phyloP scores from a whole-genome alignment of 208 protist species.

The Endotrypanum monterogeii region DNA sequence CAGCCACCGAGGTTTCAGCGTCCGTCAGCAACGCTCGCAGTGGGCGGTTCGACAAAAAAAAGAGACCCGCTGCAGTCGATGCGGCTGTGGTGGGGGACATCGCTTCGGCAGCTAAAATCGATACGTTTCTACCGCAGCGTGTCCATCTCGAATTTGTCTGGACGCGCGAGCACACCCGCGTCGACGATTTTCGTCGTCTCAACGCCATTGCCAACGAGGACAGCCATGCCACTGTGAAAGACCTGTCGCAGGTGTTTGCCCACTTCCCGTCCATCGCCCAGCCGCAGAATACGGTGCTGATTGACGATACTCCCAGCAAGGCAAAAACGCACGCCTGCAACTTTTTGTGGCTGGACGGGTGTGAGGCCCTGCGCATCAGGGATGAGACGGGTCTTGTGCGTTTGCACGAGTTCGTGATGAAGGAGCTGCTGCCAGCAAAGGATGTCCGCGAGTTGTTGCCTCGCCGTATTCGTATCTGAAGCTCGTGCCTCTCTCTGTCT shows the following conservation, averaged over 20 bases:
- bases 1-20: neutral
- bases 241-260: slow-evolving; percentile 59
- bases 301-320: slow-evolving; percentile 91
- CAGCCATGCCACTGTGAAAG: slow-evolving; percentile 84
- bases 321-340: slow-evolving; percentile 75
- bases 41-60: slow-evolving; percentile 21
- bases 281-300: slow-evolving; percentile 76
- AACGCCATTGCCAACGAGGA: slow-evolving; percentile 62
- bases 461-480: slow-evolving; percentile 47
- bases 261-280: slow-evolving; percentile 66
- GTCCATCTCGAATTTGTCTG: slow-evolving; percentile 83
- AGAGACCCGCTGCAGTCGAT: neutral
- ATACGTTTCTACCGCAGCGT: neutral
- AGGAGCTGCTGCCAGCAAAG: slow-evolving; percentile 54
- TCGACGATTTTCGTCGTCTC: slow-evolving; percentile 76
- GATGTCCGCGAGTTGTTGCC: slow-evolving; percentile 85
- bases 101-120: neutral
- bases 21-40: neutral
- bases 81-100: neutral
- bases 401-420: slow-evolving; percentile 71
- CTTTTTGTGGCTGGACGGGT: slow-evolving; percentile 85
- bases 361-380: slow-evolving; percentile 48
- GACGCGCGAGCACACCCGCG: slow-evolving; percentile 82
- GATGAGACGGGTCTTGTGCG: slow-evolving; percentile 48
- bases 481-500: neutral